Percentiles rank a stretch among this genome's conserved stretches.
Conservation (phyloP, 106 monocot genomes). For the Apostasia shenzhenica region DNA sequence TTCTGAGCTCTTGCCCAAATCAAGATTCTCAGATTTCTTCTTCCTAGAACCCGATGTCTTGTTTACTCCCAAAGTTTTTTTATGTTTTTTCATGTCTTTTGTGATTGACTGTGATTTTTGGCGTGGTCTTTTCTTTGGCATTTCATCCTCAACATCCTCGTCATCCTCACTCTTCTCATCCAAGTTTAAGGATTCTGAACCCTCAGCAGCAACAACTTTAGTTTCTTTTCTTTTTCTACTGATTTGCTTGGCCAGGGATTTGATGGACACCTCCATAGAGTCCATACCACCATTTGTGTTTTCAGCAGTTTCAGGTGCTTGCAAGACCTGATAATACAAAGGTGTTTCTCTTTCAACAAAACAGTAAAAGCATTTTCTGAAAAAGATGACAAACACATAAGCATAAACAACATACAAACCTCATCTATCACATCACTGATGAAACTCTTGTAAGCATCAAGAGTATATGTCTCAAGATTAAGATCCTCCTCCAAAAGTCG, state of each 20-base stretch:
- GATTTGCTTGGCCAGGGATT: neutral
- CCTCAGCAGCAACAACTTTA: conserved; percentile 19
- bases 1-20: conserved; percentile 34
- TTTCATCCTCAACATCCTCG: conserved; percentile 23
- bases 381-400: neutral
- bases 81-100: conserved; percentile 37
- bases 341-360: neutral
- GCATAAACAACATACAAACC: conserved; percentile 17
- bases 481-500: conserved; percentile 84
- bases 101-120: conserved; percentile 35
- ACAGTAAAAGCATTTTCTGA: too few relatives aligned
- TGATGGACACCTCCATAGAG: conserved; percentile 19
- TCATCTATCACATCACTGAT: conserved; percentile 61
- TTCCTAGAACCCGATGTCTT: conserved; percentile 27
- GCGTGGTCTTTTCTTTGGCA: conserved; percentile 40
- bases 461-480: conserved; percentile 50
- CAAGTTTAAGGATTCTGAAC: conserved; percentile 37
- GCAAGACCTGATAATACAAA: conserved; percentile 27
- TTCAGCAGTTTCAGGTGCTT: conserved; percentile 31
- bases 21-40: conserved; percentile 31
- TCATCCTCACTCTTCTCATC: conserved; percentile 32
- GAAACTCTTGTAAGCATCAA: conserved; percentile 74
- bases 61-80: conserved; percentile 30
- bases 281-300: conserved; percentile 32
- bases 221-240: conserved; percentile 20